phyloP scores from a whole-genome alignment of 2,329 filamentous ascomycete genomes.

The Beauveria asiatica region DNA sequence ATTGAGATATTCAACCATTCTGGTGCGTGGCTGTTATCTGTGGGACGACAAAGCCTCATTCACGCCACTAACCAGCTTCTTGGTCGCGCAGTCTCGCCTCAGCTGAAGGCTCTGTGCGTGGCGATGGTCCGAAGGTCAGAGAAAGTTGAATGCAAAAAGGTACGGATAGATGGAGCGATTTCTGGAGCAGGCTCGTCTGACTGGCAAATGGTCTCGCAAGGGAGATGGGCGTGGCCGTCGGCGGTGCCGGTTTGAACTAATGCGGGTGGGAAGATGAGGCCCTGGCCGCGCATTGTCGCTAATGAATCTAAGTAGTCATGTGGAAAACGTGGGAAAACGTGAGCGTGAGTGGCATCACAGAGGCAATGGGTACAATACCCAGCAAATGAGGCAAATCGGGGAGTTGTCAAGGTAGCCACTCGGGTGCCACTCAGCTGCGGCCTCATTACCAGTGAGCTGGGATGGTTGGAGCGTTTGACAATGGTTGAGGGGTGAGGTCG shows the following conservation, averaged over 20 bases:
- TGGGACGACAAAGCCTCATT: conserved; percentile 4
- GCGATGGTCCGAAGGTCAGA: conserved; percentile 1
- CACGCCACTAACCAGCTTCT: not conserved
- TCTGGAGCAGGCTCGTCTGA: not conserved
- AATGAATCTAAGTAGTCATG: conserved; percentile 1
- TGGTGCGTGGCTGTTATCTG: not conserved
- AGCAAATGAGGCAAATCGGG: not conserved
- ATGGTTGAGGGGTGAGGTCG: no score
- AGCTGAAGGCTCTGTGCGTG: conserved; percentile 1
- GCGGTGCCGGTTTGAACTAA: not conserved
- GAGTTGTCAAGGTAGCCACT: not conserved
- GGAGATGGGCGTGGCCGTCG: not conserved
- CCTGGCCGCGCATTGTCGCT: conserved; percentile 2
- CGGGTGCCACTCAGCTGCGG: conserved; percentile 7
- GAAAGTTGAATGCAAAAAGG: not conserved
- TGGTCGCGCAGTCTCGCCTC: conserved; percentile 3
- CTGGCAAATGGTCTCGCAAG: not conserved
- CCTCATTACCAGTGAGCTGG: not conserved
- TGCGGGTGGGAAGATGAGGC: not conserved
- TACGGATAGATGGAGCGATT: not conserved
- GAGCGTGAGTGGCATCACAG: not conserved
- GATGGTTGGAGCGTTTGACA: not conserved
- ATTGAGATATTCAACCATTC: not conserved
- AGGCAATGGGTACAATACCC: conserved; percentile 8
- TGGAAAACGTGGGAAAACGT: not conserved